phyloP scores from a whole-genome alignment of 2,329 filamentous ascomycete genomes.

The Scedosporium apiospermum region DNA sequence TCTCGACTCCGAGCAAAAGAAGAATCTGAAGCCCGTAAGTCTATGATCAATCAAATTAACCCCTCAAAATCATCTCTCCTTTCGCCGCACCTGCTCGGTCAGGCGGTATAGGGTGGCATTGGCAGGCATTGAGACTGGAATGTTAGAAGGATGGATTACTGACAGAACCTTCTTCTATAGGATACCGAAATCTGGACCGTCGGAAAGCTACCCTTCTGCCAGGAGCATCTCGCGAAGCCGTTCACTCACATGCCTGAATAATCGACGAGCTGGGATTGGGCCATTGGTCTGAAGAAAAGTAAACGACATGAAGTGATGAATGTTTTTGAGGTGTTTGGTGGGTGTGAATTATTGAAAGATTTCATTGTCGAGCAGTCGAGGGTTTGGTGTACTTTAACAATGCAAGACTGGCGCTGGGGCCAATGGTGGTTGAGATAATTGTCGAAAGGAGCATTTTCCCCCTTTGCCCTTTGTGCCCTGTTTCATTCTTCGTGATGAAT shows the following conservation, averaged over 20 bases:
- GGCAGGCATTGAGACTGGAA: too few species aligned
- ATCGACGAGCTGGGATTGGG: conserved; percentile 3
- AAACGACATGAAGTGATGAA: not conserved
- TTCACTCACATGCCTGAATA: conserved; percentile 56
- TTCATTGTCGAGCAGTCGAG: not conserved
- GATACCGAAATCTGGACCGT: conserved; percentile 63
- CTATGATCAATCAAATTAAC: not conserved
- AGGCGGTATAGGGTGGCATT: too few species aligned
- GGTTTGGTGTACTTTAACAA: not conserved
- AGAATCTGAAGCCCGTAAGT: conserved; percentile 54
- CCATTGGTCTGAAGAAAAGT: too few species aligned
- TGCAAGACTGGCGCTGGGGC: not conserved
- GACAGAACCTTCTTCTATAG: conserved; percentile 20
- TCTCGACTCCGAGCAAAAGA: conserved; percentile 54
- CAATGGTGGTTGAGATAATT: not conserved
- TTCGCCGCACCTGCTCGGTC: too few species aligned
- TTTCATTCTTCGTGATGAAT: not conserved
- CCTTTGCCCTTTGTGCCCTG: not conserved
- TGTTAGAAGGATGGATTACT: conserved; percentile 3
- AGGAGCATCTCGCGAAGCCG: conserved; percentile 53
- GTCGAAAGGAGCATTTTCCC: not conserved
- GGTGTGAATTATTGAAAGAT: not conserved
- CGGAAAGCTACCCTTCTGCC: conserved; percentile 60
- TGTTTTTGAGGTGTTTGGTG: not conserved
- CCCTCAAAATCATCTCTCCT: not conserved